Evolutionary conservation across 257 asterid species (phyloP), one percentile per base, ranked within the genome.

Genomic region (Plantago ovata): DNA sequence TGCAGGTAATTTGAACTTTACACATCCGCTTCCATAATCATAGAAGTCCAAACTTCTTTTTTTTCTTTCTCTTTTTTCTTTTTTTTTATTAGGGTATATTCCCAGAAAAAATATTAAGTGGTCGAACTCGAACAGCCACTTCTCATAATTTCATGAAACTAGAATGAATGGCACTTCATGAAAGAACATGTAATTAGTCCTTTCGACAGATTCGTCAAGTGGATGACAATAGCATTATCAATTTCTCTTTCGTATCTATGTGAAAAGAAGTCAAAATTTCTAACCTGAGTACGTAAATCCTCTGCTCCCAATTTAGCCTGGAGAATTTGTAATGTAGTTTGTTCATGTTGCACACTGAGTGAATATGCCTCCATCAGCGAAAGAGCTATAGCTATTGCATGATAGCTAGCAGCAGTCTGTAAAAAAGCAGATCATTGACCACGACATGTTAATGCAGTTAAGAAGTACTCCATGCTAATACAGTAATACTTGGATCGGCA

Each of bases 391-490:
- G 99, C 99, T 68, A 93, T 89, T 76, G 99, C 97, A 56, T 93
- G 99, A 77, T 89, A 93, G 80, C 99, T 93, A 54, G 99, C 97
- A 74, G 99, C 97, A 74, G 99, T 93, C 99, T 93, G 94, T 58
- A 49, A 77, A 65, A 57, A 24, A 79, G 50, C 75, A 62, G 52
- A 46, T 47, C 38, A 36, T 44, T 40, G 50, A 16, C 24, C 74
- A 53, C 8, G 57, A 52, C 36, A 32, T 62, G 54, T 20, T 20
- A 52, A 23, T 64, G 66, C 23, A 56, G 53, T 24, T n/a, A n/a
- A n/a, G n/a, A n/a, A n/a, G n/a, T n/a, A n/a, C n/a, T n/a, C n/a
- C n/a, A n/a, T n/a, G n/a, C n/a, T n/a, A n/a, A n/a, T n/a, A n/a
- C n/a, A n/a, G n/a, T n/a, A n/a, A n/a, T n/a, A n/a, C n/a, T n/a